A percentile compares a stretch with the other conserved stretches of the same genome.
These are phyloP conservation scores for Cercophora sp. DNA, from an alignment of 495 filamentous ascomycete genomes.

Conservation along the genomic window DNA sequence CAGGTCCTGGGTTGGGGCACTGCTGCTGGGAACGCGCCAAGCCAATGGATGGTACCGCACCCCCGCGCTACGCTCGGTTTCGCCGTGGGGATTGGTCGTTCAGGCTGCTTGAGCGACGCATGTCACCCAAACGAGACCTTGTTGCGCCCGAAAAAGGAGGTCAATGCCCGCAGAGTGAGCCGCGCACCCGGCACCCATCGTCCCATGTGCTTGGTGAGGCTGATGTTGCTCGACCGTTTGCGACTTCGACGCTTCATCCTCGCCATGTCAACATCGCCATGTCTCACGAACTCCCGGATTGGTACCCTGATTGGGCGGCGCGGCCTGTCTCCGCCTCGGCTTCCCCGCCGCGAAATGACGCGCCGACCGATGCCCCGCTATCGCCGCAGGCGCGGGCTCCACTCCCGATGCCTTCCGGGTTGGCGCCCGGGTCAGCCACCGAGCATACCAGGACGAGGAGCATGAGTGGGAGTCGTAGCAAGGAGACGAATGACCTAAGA, in stretches of 20 bases:
- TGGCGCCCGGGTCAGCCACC: background rate
- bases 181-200: background rate
- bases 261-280: too few relatives aligned
- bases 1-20: too few relatives aligned
- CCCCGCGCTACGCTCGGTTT: background rate
- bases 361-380: background rate
- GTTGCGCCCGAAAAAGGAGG: too few relatives aligned
- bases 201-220: too few relatives aligned
- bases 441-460: too few relatives aligned
- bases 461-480: too few relatives aligned
- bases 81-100: background rate
- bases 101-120: background rate
- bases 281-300: constrained; percentile 9
- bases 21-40: too few relatives aligned
- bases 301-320: constrained; percentile 7
- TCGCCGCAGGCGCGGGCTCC: background rate
- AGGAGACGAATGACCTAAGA: background rate
- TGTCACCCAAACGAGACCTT: background rate
- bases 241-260: too few relatives aligned
- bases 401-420: background rate
- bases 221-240: too few relatives aligned
- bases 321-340: background rate
- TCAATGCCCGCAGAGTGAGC: too few relatives aligned
- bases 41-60: background rate
- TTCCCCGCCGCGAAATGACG: too few relatives aligned